Evolutionary conservation across 2,329 filamentous ascomycete genomes (phyloP), one percentile per base, ranked within the genome.

Genomic region (Alternaria sp.): DNA sequence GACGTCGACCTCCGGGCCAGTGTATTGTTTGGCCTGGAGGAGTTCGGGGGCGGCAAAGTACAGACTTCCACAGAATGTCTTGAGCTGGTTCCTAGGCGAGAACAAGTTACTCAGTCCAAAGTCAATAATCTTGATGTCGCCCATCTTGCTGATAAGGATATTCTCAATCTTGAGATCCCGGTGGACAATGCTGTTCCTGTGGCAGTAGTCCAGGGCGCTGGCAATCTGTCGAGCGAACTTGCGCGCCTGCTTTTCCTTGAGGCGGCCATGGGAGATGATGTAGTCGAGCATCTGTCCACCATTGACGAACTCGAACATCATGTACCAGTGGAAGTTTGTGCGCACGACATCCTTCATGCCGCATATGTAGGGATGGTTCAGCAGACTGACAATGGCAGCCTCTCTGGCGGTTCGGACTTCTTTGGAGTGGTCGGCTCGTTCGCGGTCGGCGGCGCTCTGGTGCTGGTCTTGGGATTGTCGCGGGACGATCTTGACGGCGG

Each of bases 201-300:
- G 96, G 78, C 94, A 97, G 82, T 98, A 99, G 80, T 99, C 96
- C 61, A 99, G 85, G 30, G 96, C 94, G 77, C 95, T 97, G 33
- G 95, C 94, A 70, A 99, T 98, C 82, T 99, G 96, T 44, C 96
- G 91, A 69, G 93, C 96, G 80, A 99, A 99, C 80, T 98, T 98
- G 75, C 96, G 90, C 9, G 96, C 96, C 81, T 97, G 95, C 82
- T 98, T 98, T 83, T 99, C 96, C 85, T 98, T 98, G 67, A 99
- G 85, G 75, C 96, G 92, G 62, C 95, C 96, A 76, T 99, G 96
- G 4, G 94, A 97, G 78, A 99, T 99, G 80, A 99, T 99, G 82
- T 98, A 99, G 83, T 99, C 96, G 65, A 99, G 89, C 96, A 99
- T 98, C 82, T 99, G 96, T 18, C 96, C 96, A 51, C 96, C 96